These are phyloP conservation scores for Priceomyces castillae DNA, from an alignment of 805 yeast genomes.

Conservation along the genomic window DNA sequence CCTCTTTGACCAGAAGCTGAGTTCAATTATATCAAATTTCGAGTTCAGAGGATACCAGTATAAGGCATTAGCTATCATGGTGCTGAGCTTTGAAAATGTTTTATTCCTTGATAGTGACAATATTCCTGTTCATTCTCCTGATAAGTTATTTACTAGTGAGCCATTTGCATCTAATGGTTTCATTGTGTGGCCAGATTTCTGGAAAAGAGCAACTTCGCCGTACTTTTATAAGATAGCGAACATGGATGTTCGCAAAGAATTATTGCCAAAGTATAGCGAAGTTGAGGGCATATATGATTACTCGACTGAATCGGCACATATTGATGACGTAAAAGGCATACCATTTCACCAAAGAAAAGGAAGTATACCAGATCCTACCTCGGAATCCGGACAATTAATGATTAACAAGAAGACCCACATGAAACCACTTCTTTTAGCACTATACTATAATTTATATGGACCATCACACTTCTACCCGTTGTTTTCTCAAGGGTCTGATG, in stretches of 20 bases:
- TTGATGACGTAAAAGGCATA: slow-evolving; percentile 11
- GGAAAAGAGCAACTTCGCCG: slow-evolving; percentile 83
- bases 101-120: slow-evolving; percentile 75
- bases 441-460: slow-evolving; percentile 42
- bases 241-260: slow-evolving; percentile 28
- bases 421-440: slow-evolving; percentile 35
- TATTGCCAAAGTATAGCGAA: slow-evolving; percentile 35
- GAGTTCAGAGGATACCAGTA: slow-evolving; percentile 43
- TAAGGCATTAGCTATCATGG: slow-evolving; percentile 39
- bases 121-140: slow-evolving; percentile 65
- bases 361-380: slow-evolving; percentile 29
- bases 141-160: slow-evolving; percentile 51
- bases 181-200: slow-evolving; percentile 83
- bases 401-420: slow-evolving; percentile 38
- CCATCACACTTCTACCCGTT: slow-evolving; percentile 42
- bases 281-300: slow-evolving; percentile 19
- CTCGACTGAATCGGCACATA: neutral
- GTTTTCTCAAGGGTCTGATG: slow-evolving; percentile 47
- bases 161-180: slow-evolving; percentile 55
- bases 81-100: slow-evolving; percentile 62
- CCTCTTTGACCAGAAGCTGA: slow-evolving; percentile 18
- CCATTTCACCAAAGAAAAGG: slow-evolving; percentile 35
- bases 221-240: slow-evolving; percentile 67
- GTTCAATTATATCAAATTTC: slow-evolving; percentile 28
- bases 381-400: slow-evolving; percentile 44